These are phyloP conservation scores for Symbiodinium pilosum DNA, from an alignment of 73 alveolate species.

Conservation along the genomic window DNA sequence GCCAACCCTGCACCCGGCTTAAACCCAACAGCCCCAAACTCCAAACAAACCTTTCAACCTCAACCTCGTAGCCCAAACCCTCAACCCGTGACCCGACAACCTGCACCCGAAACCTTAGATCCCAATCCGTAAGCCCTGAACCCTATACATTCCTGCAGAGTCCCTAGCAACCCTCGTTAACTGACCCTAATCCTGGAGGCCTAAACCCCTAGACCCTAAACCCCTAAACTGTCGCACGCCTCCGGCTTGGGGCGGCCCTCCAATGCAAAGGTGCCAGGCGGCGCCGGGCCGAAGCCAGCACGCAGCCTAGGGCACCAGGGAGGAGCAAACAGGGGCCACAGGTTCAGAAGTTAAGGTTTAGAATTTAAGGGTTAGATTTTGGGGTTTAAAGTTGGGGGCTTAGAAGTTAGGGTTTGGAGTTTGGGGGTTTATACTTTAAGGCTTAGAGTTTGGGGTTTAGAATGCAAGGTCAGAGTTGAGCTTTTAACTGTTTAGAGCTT, in stretches of 20 bases:
- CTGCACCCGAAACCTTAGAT: not conserved
- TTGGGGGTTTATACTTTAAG: too few species aligned
- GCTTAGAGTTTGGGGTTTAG: too few species aligned
- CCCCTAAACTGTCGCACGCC: conserved; percentile 13
- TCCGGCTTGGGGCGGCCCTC: conserved; percentile 69
- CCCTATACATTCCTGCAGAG: not conserved
- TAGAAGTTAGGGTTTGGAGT: too few species aligned
- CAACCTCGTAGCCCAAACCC: not conserved
- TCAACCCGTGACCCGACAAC: not conserved
- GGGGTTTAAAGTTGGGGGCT: not conserved
- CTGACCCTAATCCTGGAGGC: not conserved
- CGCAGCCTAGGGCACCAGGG: conserved; percentile 12
- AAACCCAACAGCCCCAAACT: not conserved
- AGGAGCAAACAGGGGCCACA: not conserved
- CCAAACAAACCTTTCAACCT: not conserved
- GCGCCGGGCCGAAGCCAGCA: conserved; percentile 95
- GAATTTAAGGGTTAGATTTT: not conserved
- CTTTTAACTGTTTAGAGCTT: too few species aligned
- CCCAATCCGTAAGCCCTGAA: not conserved
- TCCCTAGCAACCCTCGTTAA: too few species aligned
- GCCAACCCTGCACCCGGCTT: too few species aligned
- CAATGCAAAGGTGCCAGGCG: conserved; percentile 73
- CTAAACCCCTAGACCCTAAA: not conserved
- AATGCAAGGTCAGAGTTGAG: too few species aligned
- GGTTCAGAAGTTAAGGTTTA: not conserved